phyloP scores from a whole-genome alignment of 2,329 filamentous ascomycete species.

The Metarhizium anisopliae region DNA sequence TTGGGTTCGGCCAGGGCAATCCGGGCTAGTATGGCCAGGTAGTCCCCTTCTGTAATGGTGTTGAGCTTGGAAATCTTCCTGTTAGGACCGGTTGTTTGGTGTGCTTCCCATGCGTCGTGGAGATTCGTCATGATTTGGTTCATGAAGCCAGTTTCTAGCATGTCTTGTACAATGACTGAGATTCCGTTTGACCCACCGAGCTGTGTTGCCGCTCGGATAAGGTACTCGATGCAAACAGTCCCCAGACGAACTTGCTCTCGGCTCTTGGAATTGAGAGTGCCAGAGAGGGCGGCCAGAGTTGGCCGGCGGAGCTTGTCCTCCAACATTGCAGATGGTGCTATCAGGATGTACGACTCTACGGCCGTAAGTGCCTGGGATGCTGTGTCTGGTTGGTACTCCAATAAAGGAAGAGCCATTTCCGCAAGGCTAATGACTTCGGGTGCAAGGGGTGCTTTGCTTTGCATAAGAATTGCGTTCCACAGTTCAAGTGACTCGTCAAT shows the following conservation, averaged over 20 bases:
- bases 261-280: constrained; percentile 41
- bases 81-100: constrained; percentile 76
- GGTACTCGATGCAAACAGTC: constrained; percentile 52
- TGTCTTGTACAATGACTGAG: constrained; percentile 53
- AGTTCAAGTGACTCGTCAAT: constrained; percentile 88
- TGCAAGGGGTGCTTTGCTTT: constrained; percentile 53
- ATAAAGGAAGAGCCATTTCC: constrained; percentile 53
- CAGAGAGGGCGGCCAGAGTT: constrained; percentile 39
- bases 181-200: constrained; percentile 54
- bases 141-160: constrained; percentile 55
- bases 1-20: constrained; percentile 64
- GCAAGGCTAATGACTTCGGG: constrained; percentile 54
- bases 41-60: constrained; percentile 72
- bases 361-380: constrained; percentile 54
- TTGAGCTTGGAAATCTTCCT: constrained; percentile 60
- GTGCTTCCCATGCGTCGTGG: constrained; percentile 60
- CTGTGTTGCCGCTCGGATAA: constrained; percentile 54
- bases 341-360: constrained; percentile 59
- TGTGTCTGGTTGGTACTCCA: constrained; percentile 58
- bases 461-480: constrained; percentile 67
- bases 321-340: constrained; percentile 60
- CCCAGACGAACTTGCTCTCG: constrained; percentile 51
- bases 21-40: constrained; percentile 73
- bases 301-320: constrained; percentile 44
- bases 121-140: constrained; percentile 56